phyloP scores from a whole-genome alignment of 2,329 filamentous ascomycete genomes.

The Neopestalotiopsis sp. region DNA sequence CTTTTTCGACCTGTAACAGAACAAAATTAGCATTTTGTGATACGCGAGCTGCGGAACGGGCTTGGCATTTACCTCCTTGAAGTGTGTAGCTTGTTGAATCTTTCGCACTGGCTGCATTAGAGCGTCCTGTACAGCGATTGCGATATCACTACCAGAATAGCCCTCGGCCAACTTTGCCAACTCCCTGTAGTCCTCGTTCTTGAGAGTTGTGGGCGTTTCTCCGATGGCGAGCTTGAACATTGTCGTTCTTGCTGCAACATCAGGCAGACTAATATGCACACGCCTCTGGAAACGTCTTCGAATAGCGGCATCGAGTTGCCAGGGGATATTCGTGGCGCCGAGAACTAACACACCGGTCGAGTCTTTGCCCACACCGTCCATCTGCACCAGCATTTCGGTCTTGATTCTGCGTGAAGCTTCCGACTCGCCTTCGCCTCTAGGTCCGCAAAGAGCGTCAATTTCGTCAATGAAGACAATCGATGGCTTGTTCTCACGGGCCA shows the following conservation, averaged over 20 bases:
- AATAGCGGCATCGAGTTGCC: slow-evolving; percentile 97
- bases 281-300: slow-evolving; percentile 93
- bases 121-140: slow-evolving; percentile 92
- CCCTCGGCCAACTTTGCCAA: slow-evolving; percentile 86
- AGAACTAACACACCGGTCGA: slow-evolving; percentile 92
- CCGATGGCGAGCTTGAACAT: slow-evolving; percentile 98
- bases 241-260: slow-evolving; percentile 81
- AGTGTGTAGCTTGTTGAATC: slow-evolving; percentile 97
- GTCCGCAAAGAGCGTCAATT: slow-evolving; percentile 94
- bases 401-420: slow-evolving; percentile 98
- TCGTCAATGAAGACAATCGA: slow-evolving; percentile 99
- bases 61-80: slow-evolving; percentile 76
- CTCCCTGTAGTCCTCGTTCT: slow-evolving; percentile 76
- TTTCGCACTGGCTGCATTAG: slow-evolving; percentile 97
- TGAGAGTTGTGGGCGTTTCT: slow-evolving; percentile 85
- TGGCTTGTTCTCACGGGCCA: slow-evolving; percentile 97
- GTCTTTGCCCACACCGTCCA: slow-evolving; percentile 98
- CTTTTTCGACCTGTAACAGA: slow-evolving; percentile 66
- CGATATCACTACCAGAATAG: slow-evolving; percentile 95
- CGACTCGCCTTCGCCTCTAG: slow-evolving; percentile 91
- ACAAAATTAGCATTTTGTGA: background rate
- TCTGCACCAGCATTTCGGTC: slow-evolving; percentile 96
- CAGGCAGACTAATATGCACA: slow-evolving; percentile 94
- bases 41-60: background rate
- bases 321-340: slow-evolving; percentile 97